These are phyloP conservation scores for Carex kokanica DNA, from an alignment of 176 grass and related monocot species.

Conservation along the genomic window DNA sequence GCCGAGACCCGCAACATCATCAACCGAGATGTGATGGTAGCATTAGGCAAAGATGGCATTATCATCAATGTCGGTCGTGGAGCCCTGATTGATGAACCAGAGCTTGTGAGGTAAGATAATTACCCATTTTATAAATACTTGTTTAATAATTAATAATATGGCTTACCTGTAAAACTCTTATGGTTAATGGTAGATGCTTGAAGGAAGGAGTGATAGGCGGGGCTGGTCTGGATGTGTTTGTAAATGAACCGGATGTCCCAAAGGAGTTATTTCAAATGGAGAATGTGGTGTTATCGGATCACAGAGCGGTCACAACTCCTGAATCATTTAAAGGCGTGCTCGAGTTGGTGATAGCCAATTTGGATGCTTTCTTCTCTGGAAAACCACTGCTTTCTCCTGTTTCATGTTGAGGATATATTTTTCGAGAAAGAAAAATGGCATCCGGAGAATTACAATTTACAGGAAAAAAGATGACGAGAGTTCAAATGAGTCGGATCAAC, in stretches of 20 bases:
- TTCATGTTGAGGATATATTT: not conserved
- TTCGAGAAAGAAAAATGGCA: not conserved
- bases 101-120: slow-evolving; percentile 40
- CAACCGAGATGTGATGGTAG: slow-evolving; percentile 43
- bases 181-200: slow-evolving; percentile 29
- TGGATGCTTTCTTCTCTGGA: slow-evolving; percentile 55
- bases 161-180: not conserved
- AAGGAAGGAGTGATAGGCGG: slow-evolving; percentile 44
- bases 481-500: not conserved
- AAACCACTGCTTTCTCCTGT: slow-evolving; percentile 40
- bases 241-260: slow-evolving; percentile 47
- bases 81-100: slow-evolving; percentile 55
- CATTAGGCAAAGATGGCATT: slow-evolving; percentile 46
- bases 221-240: slow-evolving; percentile 54
- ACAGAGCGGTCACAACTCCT: slow-evolving; percentile 46
- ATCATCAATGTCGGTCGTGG: slow-evolving; percentile 60
- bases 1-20: slow-evolving; percentile 40
- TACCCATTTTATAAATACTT: not conserved
- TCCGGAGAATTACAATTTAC: not conserved
- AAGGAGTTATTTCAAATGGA: slow-evolving; percentile 50
- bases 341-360: slow-evolving; percentile 28
- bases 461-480: not conserved
- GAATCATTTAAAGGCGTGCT: slow-evolving; percentile 23
- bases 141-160: not conserved
- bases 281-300: slow-evolving; percentile 52